Base-by-base conservation (phyloP, 2,329 filamentous ascomycete species). In the Fusarium xyrophilum region DNA sequence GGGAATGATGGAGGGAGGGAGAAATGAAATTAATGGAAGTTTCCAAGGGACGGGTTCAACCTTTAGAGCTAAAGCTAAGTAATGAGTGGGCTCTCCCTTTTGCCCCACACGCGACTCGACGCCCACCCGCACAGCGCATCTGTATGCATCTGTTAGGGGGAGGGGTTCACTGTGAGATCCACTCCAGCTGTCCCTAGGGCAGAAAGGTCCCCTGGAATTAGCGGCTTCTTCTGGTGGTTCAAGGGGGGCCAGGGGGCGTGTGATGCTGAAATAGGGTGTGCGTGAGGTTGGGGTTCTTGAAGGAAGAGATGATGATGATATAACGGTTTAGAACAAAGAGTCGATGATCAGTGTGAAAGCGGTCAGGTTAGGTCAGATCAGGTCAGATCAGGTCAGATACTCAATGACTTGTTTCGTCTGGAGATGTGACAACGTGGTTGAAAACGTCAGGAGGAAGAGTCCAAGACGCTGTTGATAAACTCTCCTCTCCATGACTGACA, bases 171-270 rank as follows among this genome's bases (percentile, higher is more conserved):
- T 53, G 28, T 19, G 23, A 32, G 36, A 27, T 38, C 52, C 52
- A 57, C 52, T 48, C 57, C 52, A 60, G 57, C 57, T 60, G 23
- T 21, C 32, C 35, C 51, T 65, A 65, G 40, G 60, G 60, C 62
- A 65, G 54, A 63, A 58, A 51, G 32, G 60, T 64, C 62, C 62
- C 62, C 60, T 65, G 62, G 60, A 65, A 65, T 60, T 65, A 65
- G 53, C 53, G 55, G 43, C 43, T n/a, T 63, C 50, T 62, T 30
- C 27, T 50, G 33, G 28, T 23, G 32, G 35, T n/a, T 30, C 42
- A 38, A 39, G 50, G 36, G 47, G 35, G 19, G 11, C 11, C 19
- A 35, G 35, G 35, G 58, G 46, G 54, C 5, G 39, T 40, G 52
- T 36, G 27, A 15, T 39, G n/a, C n/a, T 10, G 28, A 39, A n/a